These are phyloP conservation scores for Solanum bulbocastanum DNA, from an alignment of 257 asterid genomes.

Conservation along the genomic window DNA sequence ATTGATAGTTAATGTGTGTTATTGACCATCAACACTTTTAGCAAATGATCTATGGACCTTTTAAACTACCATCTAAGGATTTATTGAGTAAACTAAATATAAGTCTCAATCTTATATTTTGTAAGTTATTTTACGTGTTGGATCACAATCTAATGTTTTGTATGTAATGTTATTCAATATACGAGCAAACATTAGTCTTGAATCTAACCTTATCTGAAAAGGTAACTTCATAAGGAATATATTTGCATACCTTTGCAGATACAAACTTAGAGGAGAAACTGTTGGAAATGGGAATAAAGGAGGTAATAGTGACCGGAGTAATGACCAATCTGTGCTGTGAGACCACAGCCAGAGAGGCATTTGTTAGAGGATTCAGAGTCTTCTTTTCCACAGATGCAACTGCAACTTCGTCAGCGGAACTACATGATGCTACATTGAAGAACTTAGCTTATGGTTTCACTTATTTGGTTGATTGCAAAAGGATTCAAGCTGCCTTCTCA, in stretches of 20 bases:
- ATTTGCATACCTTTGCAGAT: slow-evolving; percentile 15
- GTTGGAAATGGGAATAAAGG: slow-evolving; percentile 42
- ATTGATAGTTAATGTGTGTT: background rate
- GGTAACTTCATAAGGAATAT: background rate
- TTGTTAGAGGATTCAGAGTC: slow-evolving; percentile 53
- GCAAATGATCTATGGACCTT: background rate
- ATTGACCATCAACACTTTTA: background rate
- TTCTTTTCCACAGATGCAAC: slow-evolving; percentile 75
- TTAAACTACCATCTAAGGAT: background rate
- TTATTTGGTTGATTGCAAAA: slow-evolving; percentile 47
- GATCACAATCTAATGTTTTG: background rate
- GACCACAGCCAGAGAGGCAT: slow-evolving; percentile 76
- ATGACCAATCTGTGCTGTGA: slow-evolving; percentile 78
- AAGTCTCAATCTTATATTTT: background rate
- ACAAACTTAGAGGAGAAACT: slow-evolving; percentile 55
- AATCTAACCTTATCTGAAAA: background rate
- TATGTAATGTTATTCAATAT: background rate
- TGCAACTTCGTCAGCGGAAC: slow-evolving; percentile 46
- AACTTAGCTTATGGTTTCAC: slow-evolving; percentile 78
- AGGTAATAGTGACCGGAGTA: slow-evolving; percentile 70
- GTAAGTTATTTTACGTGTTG: background rate
- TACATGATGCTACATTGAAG: slow-evolving; percentile 64
- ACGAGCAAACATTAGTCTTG: background rate
- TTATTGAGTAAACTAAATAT: background rate
- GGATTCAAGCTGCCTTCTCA: slow-evolving; percentile 30